These are phyloP conservation scores for Aspergillus heteromorphus DNA, from an alignment of 495 filamentous ascomycete genomes.

Conservation along the genomic window DNA sequence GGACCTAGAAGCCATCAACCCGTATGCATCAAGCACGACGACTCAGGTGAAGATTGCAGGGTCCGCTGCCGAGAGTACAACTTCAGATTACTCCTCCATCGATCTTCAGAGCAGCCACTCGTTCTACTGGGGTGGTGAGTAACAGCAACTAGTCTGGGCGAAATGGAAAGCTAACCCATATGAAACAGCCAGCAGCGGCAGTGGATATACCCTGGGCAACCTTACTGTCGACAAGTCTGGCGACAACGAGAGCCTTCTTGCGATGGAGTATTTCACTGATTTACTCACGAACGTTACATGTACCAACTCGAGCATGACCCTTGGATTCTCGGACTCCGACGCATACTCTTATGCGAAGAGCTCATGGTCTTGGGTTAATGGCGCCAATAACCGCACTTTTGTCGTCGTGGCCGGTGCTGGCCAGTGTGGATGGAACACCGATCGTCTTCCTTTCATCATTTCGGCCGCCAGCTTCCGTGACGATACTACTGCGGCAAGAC, in stretches of 20 bases:
- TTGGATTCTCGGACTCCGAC: slow-evolving; percentile 24
- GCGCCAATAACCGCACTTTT: slow-evolving; percentile 27
- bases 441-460: slow-evolving; percentile 29
- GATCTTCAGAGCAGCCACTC: slow-evolving; percentile 10
- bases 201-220: slow-evolving; percentile 25
- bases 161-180: background rate
- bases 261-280: slow-evolving; percentile 30
- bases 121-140: slow-evolving; percentile 17
- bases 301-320: slow-evolving; percentile 19
- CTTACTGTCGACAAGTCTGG: slow-evolving; percentile 26
- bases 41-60: background rate
- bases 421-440: slow-evolving; percentile 31
- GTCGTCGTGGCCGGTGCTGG: slow-evolving; percentile 32
- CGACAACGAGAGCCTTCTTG: slow-evolving; percentile 28
- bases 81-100: background rate
- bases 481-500: slow-evolving; percentile 17
- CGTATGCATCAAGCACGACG: background rate
- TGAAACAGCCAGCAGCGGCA: background rate
- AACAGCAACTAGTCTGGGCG: background rate
- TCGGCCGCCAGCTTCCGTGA: slow-evolving; percentile 27
- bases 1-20: slow-evolving; percentile 4
- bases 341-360: slow-evolving; percentile 25
- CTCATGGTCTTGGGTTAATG: slow-evolving; percentile 39
- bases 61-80: background rate
- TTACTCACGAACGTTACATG: slow-evolving; percentile 27